These are phyloP conservation scores for Amniculicola lignicola DNA, from an alignment of 495 filamentous ascomycete species.

Conservation along the genomic window DNA sequence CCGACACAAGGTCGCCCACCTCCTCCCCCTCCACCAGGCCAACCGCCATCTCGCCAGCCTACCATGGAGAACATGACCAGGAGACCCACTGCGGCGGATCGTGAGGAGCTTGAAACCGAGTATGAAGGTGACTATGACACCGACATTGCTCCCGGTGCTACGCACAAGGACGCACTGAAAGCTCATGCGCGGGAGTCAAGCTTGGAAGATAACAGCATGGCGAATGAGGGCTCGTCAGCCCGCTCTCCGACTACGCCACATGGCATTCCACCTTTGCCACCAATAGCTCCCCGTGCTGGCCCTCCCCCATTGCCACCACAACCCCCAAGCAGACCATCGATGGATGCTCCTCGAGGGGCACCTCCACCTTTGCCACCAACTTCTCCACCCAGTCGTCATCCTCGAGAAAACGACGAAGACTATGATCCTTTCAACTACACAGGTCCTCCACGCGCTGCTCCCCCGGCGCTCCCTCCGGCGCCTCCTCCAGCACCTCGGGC, in stretches of 20 bases:
- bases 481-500: conserved; percentile 27
- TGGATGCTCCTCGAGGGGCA: conserved; percentile 39
- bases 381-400: conserved; percentile 5
- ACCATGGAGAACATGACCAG: conserved; percentile 54
- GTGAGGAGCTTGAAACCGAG: conserved; percentile 80
- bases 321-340: conserved; percentile 35
- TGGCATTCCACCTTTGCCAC: conserved; percentile 34
- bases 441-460: neutral
- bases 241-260: conserved; percentile 34
- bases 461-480: conserved; percentile 3
- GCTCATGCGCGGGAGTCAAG: conserved; percentile 75
- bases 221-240: conserved; percentile 54
- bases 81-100: conserved; percentile 54
- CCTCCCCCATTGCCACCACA: conserved; percentile 40
- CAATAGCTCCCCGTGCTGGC: conserved; percentile 35
- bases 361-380: conserved; percentile 39
- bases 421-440: conserved; percentile 45
- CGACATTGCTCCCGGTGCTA: conserved; percentile 85
- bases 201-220: conserved; percentile 56
- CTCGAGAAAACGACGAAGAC: conserved; percentile 34
- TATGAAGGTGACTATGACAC: conserved; percentile 99
- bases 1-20: conserved; percentile 62
- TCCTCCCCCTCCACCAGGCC: conserved; percentile 75
- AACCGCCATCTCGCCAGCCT: conserved; percentile 55
- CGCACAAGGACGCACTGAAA: conserved; percentile 88